Conservation (phyloP, 371 early-diverging fungal species). For the Apophysomyces sp. region DNA sequence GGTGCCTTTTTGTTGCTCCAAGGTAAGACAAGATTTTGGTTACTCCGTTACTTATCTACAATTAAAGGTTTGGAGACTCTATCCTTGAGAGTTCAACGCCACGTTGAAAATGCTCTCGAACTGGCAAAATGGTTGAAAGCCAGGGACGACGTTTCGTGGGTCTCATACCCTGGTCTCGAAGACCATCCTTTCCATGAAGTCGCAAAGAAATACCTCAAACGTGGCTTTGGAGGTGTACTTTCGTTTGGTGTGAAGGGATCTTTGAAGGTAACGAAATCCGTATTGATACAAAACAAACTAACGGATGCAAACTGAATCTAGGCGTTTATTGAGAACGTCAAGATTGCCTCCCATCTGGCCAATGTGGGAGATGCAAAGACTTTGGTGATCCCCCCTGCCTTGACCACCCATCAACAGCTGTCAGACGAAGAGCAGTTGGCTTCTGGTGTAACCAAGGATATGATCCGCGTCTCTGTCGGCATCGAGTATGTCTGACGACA, state of each 20-base stretch:
- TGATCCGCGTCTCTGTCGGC: slow-evolving; percentile 86
- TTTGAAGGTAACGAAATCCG: slow-evolving; percentile 12
- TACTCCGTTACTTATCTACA: not conserved
- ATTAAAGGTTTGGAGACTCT: slow-evolving; percentile 74
- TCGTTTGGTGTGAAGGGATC: slow-evolving; percentile 81
- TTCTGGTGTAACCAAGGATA: slow-evolving; percentile 79
- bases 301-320: not conserved
- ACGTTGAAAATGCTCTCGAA: slow-evolving; percentile 72
- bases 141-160: slow-evolving; percentile 74
- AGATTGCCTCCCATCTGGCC: slow-evolving; percentile 82
- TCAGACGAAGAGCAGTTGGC: slow-evolving; percentile 74
- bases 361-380: slow-evolving; percentile 92
- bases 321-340: slow-evolving; percentile 69
- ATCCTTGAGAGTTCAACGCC: slow-evolving; percentile 86
- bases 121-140: slow-evolving; percentile 78
- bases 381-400: slow-evolving; percentile 80
- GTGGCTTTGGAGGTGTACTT: slow-evolving; percentile 85
- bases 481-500: slow-evolving; percentile 53
- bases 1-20: slow-evolving; percentile 82
- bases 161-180: slow-evolving; percentile 81
- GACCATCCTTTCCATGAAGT: slow-evolving; percentile 68
- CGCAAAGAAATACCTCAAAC: slow-evolving; percentile 74
- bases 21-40: slow-evolving; percentile 35
- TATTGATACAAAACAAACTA: not conserved
- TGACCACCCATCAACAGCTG: slow-evolving; percentile 88